phyloP scores from a whole-genome alignment of 306 rosid genomes.

The Styphnolobium japonicum region DNA sequence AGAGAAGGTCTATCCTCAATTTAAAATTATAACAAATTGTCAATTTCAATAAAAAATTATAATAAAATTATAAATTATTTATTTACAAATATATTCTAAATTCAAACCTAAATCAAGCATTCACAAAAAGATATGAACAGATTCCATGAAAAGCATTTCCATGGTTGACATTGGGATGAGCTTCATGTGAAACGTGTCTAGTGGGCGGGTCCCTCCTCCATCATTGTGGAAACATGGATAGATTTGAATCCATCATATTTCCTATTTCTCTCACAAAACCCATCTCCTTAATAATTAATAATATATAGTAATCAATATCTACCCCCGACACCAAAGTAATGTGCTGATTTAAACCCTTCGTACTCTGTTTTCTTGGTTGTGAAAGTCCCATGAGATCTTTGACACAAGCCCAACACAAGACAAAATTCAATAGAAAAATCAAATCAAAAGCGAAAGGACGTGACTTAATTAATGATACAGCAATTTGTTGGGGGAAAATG shows the following conservation, averaged over 20 bases:
- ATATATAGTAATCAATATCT: too few species aligned
- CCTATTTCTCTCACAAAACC: too few species aligned
- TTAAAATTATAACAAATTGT: too few species aligned
- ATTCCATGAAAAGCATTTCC: slow-evolving; percentile 16
- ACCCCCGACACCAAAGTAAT: not conserved
- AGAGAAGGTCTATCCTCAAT: too few species aligned
- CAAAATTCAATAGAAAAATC: not conserved
- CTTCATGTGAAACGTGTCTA: slow-evolving; percentile 30
- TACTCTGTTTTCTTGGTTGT: not conserved
- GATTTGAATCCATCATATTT: not conserved
- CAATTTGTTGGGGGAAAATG: not conserved
- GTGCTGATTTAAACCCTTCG: not conserved
- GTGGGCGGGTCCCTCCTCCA: slow-evolving; percentile 22
- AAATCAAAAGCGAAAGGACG: not conserved
- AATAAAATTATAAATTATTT: too few species aligned
- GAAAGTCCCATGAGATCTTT: not conserved
- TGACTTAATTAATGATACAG: not conserved
- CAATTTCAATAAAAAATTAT: too few species aligned
- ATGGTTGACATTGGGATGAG: slow-evolving; percentile 22
- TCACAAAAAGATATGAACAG: too few species aligned
- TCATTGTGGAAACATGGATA: slow-evolving; percentile 18
- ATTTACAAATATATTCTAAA: too few species aligned
- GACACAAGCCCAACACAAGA: not conserved
- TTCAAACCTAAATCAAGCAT: too few species aligned
- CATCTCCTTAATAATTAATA: too few species aligned